These are phyloP conservation scores for Nymphaea thermarum DNA, from an alignment of 164 flowering plant species.

Conservation along the genomic window DNA sequence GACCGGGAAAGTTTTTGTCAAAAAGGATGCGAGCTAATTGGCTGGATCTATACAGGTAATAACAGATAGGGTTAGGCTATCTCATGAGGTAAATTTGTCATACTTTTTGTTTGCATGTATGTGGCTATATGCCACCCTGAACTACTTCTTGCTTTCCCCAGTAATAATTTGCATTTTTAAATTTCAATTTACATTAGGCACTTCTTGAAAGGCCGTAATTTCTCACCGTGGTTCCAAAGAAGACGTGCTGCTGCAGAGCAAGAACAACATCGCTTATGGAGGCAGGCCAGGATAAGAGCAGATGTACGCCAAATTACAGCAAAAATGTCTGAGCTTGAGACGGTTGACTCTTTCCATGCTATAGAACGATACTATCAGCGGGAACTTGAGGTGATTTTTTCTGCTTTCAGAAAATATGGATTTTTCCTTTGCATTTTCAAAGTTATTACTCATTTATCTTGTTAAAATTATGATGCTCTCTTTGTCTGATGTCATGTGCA, in stretches of 20 bases:
- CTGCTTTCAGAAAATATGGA: not conserved
- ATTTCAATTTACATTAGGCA: slow-evolving; percentile 29
- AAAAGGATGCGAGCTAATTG: slow-evolving; percentile 94
- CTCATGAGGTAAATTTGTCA: not conserved
- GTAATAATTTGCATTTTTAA: not conserved
- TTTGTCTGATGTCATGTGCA: too few species aligned
- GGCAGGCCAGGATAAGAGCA: slow-evolving; percentile 74
- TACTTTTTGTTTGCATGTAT: not conserved
- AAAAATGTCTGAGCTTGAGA: slow-evolving; percentile 79
- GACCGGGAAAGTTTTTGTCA: slow-evolving; percentile 84
- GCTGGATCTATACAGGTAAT: slow-evolving; percentile 90
- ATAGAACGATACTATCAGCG: slow-evolving; percentile 63
- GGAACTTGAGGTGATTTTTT: slow-evolving; percentile 52
- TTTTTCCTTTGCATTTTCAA: too few species aligned
- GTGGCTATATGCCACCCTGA: not conserved
- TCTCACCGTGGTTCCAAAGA: slow-evolving; percentile 91
- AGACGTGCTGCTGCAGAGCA: slow-evolving; percentile 82
- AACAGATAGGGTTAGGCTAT: not conserved
- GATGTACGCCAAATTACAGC: slow-evolving; percentile 51
- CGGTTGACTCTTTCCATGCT: slow-evolving; percentile 83
- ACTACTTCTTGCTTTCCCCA: not conserved
- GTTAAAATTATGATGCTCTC: too few species aligned
- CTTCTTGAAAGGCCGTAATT: slow-evolving; percentile 77
- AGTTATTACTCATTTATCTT: too few species aligned
- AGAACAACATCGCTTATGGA: slow-evolving; percentile 86